phyloP scores from a whole-genome alignment of 2,329 filamentous ascomycete genomes.

The Diplocarpon mali region DNA sequence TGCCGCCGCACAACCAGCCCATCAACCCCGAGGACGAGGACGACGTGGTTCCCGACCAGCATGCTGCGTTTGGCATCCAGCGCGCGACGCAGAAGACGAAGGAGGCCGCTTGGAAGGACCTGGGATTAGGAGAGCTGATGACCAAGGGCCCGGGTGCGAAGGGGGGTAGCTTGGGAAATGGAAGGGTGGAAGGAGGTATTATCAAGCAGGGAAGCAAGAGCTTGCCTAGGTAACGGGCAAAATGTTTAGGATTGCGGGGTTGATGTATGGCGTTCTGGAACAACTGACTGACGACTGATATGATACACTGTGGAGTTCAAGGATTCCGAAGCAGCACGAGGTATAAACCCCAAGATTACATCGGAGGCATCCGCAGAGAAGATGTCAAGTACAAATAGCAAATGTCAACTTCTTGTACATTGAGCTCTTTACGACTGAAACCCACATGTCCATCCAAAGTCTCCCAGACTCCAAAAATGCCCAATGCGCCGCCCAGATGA shows the following conservation, averaged over 20 bases:
- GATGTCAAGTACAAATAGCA: neutral
- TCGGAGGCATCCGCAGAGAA: neutral
- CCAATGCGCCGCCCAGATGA: conserved; percentile 13
- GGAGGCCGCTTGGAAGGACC: conserved; percentile 69
- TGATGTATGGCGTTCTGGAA: conserved; percentile 1
- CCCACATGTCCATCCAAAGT: conserved; percentile 4
- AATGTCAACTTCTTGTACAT: neutral
- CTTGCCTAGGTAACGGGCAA: conserved; percentile 15
- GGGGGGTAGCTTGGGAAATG: conserved; percentile 29
- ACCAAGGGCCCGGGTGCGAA: conserved; percentile 37
- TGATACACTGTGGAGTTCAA: conserved; percentile 2
- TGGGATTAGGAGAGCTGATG: conserved; percentile 64
- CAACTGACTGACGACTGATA: neutral
- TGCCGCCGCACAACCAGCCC: conserved; percentile 69
- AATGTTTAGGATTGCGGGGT: too few species aligned
- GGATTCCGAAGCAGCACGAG: neutral
- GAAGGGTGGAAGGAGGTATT: neutral
- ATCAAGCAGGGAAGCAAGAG: conserved; percentile 12
- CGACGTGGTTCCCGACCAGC: conserved; percentile 78
- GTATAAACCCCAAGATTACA: neutral
- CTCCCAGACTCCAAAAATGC: conserved; percentile 19
- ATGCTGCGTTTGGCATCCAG: conserved; percentile 78
- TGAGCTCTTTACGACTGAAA: conserved; percentile 4
- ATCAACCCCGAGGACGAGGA: conserved; percentile 83
- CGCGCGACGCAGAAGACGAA: conserved; percentile 61